Evolutionary conservation across 495 filamentous ascomycete species (phyloP), one percentile per base, ranked within the genome.

Genomic region (Aspergillus bertholletiae): DNA sequence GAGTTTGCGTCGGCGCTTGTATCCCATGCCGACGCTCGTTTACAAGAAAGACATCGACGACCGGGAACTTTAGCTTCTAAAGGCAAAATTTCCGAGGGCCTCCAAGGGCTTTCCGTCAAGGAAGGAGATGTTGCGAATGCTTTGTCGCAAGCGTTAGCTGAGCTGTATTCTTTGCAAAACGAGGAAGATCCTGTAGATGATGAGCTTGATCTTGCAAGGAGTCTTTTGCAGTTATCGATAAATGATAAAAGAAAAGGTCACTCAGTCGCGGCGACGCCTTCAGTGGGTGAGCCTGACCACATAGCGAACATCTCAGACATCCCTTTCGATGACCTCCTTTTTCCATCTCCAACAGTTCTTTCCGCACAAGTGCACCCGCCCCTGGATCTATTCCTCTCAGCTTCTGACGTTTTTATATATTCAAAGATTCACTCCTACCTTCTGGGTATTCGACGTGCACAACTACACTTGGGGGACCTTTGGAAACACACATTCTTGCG

Each of bases 1-100:
- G 94, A 97, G 64, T 98, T 98, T 68, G 90, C 90, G 7, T 82
- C 93, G 56, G 84, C 88, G 9, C 74, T 98, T 18, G 88, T 94
- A 1, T 80, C 85, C 28, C 88, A 96, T 74, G 90, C 92, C 8
- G 88, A 96, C 58, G 80, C 87, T 32, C 84, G 84, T 54, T 80
- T 96, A 21, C 66, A 73, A n/a, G 74, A 74, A 46, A 72, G 79
- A 24, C 74, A 76, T 49, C 69, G 68, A 18, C 64, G 64, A 24
- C 64, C 67, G 30, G 59, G 58, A 20, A 53, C 49, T 43, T 32
- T 46, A 7, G 59, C 46, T 6, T 49, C 64, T 22, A 58, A 69
- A 54, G 49, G 56, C 20, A 60, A 69, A 12, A 26, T 56, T 3
- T 48, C 59, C 43, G 65, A 70, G 30, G 69, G 64, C 11, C 63